Conservation (phyloP, 164 flowering plant genomes). For the Vitis cinerea region DNA sequence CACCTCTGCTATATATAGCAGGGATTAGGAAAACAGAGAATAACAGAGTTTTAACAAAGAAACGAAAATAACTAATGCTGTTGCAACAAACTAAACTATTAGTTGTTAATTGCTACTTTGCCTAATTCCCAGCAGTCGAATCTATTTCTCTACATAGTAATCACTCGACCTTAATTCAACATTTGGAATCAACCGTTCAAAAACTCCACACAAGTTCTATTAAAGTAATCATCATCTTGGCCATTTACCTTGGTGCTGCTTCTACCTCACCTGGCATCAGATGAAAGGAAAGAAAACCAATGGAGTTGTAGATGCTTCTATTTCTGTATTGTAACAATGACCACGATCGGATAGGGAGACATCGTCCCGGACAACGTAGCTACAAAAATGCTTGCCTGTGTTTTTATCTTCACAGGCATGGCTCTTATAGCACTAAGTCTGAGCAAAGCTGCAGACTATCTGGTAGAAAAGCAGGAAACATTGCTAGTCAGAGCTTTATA, state of each 20-base stretch:
- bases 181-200: too few relatives aligned
- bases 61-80: too few relatives aligned
- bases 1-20: too few relatives aligned
- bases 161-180: constrained; percentile 18
- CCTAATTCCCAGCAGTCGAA: constrained; percentile 21
- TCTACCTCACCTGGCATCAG: constrained; percentile 54
- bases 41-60: too few relatives aligned
- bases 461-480: constrained; percentile 76
- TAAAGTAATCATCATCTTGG: constrained; percentile 40
- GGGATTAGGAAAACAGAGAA: too few relatives aligned
- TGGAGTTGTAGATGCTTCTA: constrained; percentile 74
- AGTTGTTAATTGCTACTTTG: too few relatives aligned
- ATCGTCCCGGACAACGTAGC: constrained; percentile 60
- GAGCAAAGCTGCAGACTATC: constrained; percentile 70
- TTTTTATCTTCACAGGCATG: constrained; percentile 83
- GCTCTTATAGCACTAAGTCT: constrained; percentile 64
- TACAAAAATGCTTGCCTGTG: constrained; percentile 73
- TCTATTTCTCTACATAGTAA: constrained; percentile 11
- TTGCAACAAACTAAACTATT: too few relatives aligned
- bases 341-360: constrained; percentile 95
- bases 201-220: constrained; percentile 26
- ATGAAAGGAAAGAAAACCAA: constrained; percentile 69
- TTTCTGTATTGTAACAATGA: constrained; percentile 91
- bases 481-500: constrained; percentile 60
- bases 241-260: constrained; percentile 55